A percentile compares a stretch with the other conserved stretches of the same genome.
Evolutionary conservation across 495 filamentous ascomycete genomes (phyloP).

Genomic region (Paragyromitra xinjiangensis): DNA sequence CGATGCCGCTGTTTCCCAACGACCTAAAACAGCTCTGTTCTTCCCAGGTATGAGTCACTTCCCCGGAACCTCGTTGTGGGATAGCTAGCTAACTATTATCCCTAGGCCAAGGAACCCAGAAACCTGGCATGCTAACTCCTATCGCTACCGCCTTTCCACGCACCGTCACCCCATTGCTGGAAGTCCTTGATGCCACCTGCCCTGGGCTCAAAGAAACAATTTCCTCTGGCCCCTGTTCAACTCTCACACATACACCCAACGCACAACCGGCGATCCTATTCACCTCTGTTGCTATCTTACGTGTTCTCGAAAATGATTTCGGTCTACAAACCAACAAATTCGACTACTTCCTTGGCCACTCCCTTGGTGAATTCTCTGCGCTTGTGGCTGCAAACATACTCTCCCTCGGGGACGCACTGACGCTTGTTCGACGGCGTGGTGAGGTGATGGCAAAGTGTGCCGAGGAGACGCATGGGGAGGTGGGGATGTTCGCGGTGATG

Average conservation of each 20-base stretch:
- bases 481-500: constrained; percentile 93
- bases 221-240: constrained; percentile 75
- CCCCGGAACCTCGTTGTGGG: background rate
- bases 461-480: constrained; percentile 70
- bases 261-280: constrained; percentile 97
- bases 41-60: constrained; percentile 72
- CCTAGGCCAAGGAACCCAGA: constrained; percentile 91
- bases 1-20: constrained; percentile 22
- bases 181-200: constrained; percentile 79
- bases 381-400: constrained; percentile 84
- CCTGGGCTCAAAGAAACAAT: constrained; percentile 77
- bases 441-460: constrained; percentile 86
- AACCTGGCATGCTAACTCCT: constrained; percentile 85
- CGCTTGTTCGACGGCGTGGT: constrained; percentile 78
- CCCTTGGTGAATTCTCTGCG: constrained; percentile 93
- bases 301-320: constrained; percentile 86
- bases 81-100: constrained; percentile 18
- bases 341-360: constrained; percentile 89
- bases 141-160: constrained; percentile 85
- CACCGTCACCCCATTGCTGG: constrained; percentile 74
- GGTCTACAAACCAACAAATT: constrained; percentile 64
- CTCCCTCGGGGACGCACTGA: constrained; percentile 76
- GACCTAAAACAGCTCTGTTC: constrained; percentile 79
- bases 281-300: constrained; percentile 86
- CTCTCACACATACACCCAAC: constrained; percentile 81